Evolutionary conservation across 257 asterid genomes (phyloP).

Genomic region (Petunia axillaris): DNA sequence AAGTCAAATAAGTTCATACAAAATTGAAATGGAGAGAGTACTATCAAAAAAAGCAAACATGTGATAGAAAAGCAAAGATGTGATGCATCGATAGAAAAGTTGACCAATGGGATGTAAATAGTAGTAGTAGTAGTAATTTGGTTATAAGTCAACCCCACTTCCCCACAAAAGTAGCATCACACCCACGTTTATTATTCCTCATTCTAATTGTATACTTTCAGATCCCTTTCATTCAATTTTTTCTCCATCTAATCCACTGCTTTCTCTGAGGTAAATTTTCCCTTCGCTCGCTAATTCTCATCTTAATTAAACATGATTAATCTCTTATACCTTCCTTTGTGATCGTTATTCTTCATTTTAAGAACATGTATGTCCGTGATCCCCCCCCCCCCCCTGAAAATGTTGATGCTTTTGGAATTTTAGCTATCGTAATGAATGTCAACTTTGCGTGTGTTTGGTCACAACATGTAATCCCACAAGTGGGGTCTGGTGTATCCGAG

Average conservation of each 20-base stretch:
- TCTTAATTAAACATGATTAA: background rate
- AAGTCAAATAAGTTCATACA: too few species aligned
- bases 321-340: background rate
- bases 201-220: background rate
- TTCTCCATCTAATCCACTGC: background rate
- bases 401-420: background rate
- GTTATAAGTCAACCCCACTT: background rate
- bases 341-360: background rate
- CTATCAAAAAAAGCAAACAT: too few species aligned
- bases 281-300: background rate
- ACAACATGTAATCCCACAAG: background rate
- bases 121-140: background rate
- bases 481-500: background rate
- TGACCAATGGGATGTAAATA: too few species aligned
- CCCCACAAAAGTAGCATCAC: background rate
- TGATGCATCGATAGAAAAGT: too few species aligned
- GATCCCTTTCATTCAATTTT: background rate
- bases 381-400: too few species aligned
- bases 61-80: too few species aligned
- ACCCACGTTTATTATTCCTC: background rate
- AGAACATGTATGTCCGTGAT: background rate
- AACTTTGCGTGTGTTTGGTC: background rate
- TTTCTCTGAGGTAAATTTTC: slow-evolving; percentile 18
- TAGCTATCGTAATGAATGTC: background rate
- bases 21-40: too few species aligned